Conservation (phyloP, 2,329 filamentous ascomycete genomes). For the Fusarium tjaetaba region DNA sequence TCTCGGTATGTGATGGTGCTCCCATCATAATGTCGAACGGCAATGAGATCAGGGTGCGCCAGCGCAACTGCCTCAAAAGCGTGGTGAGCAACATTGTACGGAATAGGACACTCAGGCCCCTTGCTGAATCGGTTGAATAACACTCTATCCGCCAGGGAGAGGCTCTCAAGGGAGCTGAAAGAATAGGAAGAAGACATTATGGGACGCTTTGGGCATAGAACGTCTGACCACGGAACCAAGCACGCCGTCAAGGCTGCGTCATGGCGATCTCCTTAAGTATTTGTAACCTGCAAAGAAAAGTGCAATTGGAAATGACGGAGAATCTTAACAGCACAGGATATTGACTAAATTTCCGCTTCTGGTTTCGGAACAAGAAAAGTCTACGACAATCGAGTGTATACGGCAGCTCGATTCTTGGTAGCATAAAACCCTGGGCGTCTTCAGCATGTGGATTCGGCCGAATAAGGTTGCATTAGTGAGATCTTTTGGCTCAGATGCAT, state of each 20-base stretch:
- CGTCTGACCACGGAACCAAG: background rate
- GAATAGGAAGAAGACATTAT: conserved; percentile 24
- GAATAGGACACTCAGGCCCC: conserved; percentile 7
- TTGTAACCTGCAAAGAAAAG: background rate
- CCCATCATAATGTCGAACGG: conserved; percentile 26
- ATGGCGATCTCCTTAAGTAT: background rate
- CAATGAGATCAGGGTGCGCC: conserved; percentile 26
- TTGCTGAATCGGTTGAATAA: conserved; percentile 34
- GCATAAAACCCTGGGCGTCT: background rate
- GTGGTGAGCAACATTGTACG: conserved; percentile 27
- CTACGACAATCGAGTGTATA: background rate
- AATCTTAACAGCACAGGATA: background rate
- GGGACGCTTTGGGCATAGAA: background rate
- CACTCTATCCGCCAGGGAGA: conserved; percentile 25
- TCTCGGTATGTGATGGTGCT: conserved; percentile 33
- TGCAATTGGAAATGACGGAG: background rate
- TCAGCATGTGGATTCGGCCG: background rate
- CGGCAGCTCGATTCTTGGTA: background rate
- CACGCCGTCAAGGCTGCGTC: background rate
- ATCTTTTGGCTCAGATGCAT: conserved; percentile 13
- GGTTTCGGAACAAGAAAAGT: conserved; percentile 19
- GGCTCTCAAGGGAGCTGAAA: conserved; percentile 23
- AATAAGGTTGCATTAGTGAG: conserved; percentile 23
- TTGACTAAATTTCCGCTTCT: conserved; percentile 6
- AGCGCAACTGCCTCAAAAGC: conserved; percentile 32